phyloP scores from a whole-genome alignment of 2,329 filamentous ascomycete genomes.

The Akanthomyces muscarius region DNA sequence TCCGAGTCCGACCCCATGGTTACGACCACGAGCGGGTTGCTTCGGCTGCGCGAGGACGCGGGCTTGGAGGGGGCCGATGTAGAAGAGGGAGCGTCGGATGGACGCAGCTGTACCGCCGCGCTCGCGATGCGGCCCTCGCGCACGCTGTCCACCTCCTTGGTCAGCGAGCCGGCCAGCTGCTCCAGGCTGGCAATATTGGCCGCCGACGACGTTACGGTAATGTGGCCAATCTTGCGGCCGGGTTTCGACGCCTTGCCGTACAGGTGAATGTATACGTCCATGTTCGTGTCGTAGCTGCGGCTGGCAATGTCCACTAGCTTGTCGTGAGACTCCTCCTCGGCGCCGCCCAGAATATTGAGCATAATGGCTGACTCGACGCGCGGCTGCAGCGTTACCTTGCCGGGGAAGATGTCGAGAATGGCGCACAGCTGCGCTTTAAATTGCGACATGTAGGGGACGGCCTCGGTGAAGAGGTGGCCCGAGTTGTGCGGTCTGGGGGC shows the following conservation, averaged over 20 bases:
- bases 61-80: conserved; percentile 12
- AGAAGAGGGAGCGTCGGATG: conserved; percentile 20
- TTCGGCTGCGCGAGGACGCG: conserved; percentile 25
- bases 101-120: conserved; percentile 35
- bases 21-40: conserved; percentile 62
- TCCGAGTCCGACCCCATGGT: conserved; percentile 85
- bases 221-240: conserved; percentile 90
- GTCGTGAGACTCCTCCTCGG: conserved; percentile 59
- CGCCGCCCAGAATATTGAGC: conserved; percentile 75
- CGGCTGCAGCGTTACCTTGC: conserved; percentile 51
- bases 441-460: conserved; percentile 79
- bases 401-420: conserved; percentile 65
- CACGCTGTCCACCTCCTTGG: conserved; percentile 59
- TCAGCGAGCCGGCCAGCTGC: conserved; percentile 60
- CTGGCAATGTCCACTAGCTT: conserved; percentile 45
- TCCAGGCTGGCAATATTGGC: conserved; percentile 59
- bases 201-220: conserved; percentile 71
- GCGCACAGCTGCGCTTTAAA: conserved; percentile 86
- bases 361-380: conserved; percentile 64
- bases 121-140: conserved; percentile 50
- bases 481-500: conserved; percentile 83
- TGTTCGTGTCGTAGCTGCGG: conserved; percentile 39
- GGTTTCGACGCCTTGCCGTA: conserved; percentile 90
- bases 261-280: conserved; percentile 66
- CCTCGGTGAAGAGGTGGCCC: conserved; percentile 93